Evolutionary conservation across 108 stramenopile species (phyloP), one percentile per base, ranked within the genome.

Genomic region (Conticribra guillardii): DNA sequence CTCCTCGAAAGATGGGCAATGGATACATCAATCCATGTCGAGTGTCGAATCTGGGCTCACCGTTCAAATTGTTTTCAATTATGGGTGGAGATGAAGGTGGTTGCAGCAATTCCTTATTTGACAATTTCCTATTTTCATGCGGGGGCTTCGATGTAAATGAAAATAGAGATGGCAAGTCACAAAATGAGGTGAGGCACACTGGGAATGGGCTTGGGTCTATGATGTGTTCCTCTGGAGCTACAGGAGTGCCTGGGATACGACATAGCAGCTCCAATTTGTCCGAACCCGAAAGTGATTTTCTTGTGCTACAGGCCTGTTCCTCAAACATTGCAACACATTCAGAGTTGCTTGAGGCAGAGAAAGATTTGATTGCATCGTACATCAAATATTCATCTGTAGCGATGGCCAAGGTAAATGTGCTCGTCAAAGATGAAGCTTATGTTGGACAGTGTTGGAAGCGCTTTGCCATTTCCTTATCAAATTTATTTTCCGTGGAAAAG

Each of bases 401-500:
- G 16, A 81, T 85, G 74, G 78, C 85, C 31, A 81, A 78, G 62
- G 49, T 89, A 0, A 68, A 80, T 33, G 49, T 73, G 2, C 59
- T 91, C 9, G 44, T 76, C 21, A 86, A 90, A 54, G 58, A 87
- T 28, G 93, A 94, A 65, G 74, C 75, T 15, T 52, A 73, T 22
- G 48, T 85, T 37, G 88, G 87, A 14, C 70, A 67, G 11, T 76
- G 87, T 28, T 94, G 93, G 93, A 88, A 88, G 34, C 49, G 77
- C 4, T 82, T 94, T 60, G 90, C 89, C 18, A 83, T 86, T 47
- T 69, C 85, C 17, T 27, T 94, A 37, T 86, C 86, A 18, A 87
- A 83, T 66, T 74, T 94, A 29, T 94, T 88, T 82, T 70, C 87
- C 27, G 84, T 83, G 23, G 93, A 94, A 58, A 94, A 91, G 61